Conservation (phyloP, 148 eudicot genomes). For the Polygonum aviculare region DNA sequence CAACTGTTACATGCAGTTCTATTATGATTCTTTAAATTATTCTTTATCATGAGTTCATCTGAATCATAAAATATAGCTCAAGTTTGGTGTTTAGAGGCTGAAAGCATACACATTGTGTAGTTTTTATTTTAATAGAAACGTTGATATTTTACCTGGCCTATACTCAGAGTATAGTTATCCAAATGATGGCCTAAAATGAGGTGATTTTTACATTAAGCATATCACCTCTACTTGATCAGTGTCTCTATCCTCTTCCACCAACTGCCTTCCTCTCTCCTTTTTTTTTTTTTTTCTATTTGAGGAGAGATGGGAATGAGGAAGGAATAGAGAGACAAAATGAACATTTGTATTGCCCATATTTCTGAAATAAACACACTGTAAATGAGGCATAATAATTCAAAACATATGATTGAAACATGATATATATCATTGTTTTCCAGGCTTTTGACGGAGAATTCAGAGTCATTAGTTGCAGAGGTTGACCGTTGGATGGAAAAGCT, state of each 20-base stretch:
- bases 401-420: neutral
- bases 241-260: neutral
- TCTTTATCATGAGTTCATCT: neutral
- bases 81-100: neutral
- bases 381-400: neutral
- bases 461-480: constrained; percentile 42
- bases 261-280: neutral
- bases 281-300: neutral
- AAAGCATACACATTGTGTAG: neutral
- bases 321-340: neutral
- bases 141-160: neutral
- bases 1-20: neutral
- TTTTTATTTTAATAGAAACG: neutral
- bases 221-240: neutral
- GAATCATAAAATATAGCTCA: neutral
- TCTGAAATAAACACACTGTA: neutral
- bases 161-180: neutral
- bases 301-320: neutral
- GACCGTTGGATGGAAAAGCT: constrained; percentile 59
- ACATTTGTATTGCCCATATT: neutral
- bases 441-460: constrained; percentile 60
- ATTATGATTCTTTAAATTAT: neutral
- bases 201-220: neutral
- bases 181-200: neutral
- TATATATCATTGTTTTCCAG: constrained; percentile 27